Evolutionary conservation across 2,329 filamentous ascomycete species (phyloP).

Genomic region (Lasiodiplodia sp.): DNA sequence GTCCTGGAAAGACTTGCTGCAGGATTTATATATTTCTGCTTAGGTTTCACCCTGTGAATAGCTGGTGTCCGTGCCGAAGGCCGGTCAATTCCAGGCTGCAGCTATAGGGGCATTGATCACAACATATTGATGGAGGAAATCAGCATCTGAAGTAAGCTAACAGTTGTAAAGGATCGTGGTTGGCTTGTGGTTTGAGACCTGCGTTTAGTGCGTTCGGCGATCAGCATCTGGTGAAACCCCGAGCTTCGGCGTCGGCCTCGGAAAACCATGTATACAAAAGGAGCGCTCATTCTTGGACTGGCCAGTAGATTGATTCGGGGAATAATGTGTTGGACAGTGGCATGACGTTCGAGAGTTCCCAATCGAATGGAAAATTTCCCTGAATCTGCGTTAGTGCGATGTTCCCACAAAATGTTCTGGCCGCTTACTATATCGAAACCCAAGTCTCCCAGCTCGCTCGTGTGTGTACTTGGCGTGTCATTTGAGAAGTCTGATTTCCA

Average conservation of each 20-base stretch:
- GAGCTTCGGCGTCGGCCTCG: background rate
- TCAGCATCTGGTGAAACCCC: background rate
- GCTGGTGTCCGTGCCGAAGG: background rate
- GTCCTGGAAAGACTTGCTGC: background rate
- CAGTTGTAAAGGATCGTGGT: background rate
- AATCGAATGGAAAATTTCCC: background rate
- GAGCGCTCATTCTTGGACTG: background rate
- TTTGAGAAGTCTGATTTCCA: background rate
- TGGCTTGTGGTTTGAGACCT: background rate
- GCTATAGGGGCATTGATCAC: background rate
- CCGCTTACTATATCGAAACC: conserved; percentile 1
- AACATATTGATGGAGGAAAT: background rate
- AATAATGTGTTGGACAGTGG: background rate
- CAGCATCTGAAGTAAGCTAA: background rate
- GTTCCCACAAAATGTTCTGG: no score
- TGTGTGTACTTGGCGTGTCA: background rate
- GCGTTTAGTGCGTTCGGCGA: background rate
- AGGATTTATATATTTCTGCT: background rate
- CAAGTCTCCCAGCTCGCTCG: background rate
- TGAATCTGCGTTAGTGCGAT: background rate
- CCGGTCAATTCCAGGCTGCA: background rate
- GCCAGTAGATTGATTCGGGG: background rate
- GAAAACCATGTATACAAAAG: background rate
- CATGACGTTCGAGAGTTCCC: background rate
- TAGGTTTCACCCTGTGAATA: background rate